These are phyloP conservation scores for Lentinula novae-zelandiae DNA, from an alignment of 1,284 basidiomycete genomes.

Conservation along the genomic window DNA sequence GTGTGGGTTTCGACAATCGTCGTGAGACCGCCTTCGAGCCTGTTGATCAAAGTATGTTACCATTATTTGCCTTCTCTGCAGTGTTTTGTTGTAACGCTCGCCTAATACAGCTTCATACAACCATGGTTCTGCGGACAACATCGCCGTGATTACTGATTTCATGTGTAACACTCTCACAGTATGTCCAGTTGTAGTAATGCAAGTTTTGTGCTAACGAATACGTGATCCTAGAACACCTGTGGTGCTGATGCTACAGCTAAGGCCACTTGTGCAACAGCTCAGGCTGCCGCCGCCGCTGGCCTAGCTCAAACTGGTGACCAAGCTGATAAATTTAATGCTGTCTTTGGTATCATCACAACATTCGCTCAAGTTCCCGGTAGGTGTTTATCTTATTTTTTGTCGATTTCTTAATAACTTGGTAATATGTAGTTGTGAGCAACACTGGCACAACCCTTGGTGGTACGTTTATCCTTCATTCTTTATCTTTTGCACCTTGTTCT, in stretches of 20 bases:
- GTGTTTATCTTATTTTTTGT: not conserved
- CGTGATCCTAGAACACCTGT: slow-evolving; percentile 35
- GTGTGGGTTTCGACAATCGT: slow-evolving; percentile 43
- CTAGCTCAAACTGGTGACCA: slow-evolving; percentile 39
- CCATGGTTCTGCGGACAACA: slow-evolving; percentile 51
- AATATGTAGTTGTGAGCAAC: slow-evolving; percentile 25
- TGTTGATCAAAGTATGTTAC: slow-evolving; percentile 34
- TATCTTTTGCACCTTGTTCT: slow-evolving; percentile 1
- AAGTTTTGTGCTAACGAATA: too few species aligned
- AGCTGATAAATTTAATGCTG: slow-evolving; percentile 51
- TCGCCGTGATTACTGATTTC: slow-evolving; percentile 49
- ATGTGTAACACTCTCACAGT: slow-evolving; percentile 48
- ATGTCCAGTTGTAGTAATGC: not conserved
- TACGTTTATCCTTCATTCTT: slow-evolving; percentile 15
- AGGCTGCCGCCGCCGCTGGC: slow-evolving; percentile 38
- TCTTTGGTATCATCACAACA: slow-evolving; percentile 43
- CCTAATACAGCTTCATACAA: slow-evolving; percentile 38
- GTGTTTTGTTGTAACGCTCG: not conserved
- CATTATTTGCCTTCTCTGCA: not conserved
- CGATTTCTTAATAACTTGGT: not conserved
- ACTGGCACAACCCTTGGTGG: slow-evolving; percentile 31
- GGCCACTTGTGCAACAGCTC: slow-evolving; percentile 30
- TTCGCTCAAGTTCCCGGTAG: slow-evolving; percentile 26
- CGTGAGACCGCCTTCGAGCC: slow-evolving; percentile 52
- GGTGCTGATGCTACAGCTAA: slow-evolving; percentile 47